These are phyloP conservation scores for Suillus clintonianus DNA, from an alignment of 768 basidiomycete genomes.

Conservation along the genomic window DNA sequence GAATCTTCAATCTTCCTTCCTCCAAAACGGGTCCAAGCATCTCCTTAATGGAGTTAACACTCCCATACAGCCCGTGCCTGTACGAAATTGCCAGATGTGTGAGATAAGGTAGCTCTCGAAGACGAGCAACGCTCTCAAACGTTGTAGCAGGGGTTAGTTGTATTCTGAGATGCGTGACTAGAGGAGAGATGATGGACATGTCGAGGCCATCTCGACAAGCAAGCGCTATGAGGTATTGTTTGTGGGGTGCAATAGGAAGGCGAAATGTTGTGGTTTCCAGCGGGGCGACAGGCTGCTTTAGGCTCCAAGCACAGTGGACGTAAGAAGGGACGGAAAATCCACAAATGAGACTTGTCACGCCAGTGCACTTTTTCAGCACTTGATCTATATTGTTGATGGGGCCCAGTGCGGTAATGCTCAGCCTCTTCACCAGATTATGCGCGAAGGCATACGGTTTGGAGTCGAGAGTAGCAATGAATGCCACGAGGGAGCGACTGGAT, in stretches of 20 bases:
- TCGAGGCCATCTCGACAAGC: constrained; percentile 40
- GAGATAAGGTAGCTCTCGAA: constrained; percentile 13
- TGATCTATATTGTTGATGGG: constrained; percentile 33
- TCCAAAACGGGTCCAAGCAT: constrained; percentile 11
- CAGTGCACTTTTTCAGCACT: constrained; percentile 32
- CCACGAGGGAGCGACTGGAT: constrained; percentile 28
- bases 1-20: constrained; percentile 4
- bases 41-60: not conserved
- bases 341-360: constrained; percentile 36
- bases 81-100: constrained; percentile 18
- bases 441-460: constrained; percentile 25
- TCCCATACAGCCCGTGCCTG: not conserved
- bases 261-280: not conserved
- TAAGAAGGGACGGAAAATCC: constrained; percentile 35
- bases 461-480: constrained; percentile 30
- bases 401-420: constrained; percentile 38
- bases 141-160: constrained; percentile 25
- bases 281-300: not conserved
- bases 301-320: constrained; percentile 8
- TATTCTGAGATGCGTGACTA: constrained; percentile 36
- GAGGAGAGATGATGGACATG: constrained; percentile 27
- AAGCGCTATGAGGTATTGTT: constrained; percentile 36
- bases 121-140: constrained; percentile 7
- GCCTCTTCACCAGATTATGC: constrained; percentile 27
- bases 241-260: constrained; percentile 17